Conservation (phyloP, 495 filamentous ascomycete species). For the Podospora bellae-mahoneyi region DNA sequence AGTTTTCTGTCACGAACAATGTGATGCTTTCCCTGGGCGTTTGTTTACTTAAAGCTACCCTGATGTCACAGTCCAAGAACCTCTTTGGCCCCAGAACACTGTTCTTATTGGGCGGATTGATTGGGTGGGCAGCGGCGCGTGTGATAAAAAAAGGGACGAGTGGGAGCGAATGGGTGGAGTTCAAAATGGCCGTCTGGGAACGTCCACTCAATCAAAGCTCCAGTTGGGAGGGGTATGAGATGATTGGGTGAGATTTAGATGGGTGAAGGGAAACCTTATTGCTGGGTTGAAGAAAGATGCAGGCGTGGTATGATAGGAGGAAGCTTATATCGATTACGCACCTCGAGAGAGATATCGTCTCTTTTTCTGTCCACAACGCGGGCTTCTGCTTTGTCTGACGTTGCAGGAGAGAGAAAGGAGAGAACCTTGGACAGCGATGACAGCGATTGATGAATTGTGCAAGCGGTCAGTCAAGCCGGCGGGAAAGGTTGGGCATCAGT, state of each 20-base stretch:
- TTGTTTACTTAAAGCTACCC: conserved; percentile 31
- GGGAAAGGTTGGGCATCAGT: conserved; percentile 39
- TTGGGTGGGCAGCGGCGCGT: conserved; percentile 26
- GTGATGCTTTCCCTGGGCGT: conserved; percentile 13
- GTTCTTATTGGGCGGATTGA: conserved; percentile 38
- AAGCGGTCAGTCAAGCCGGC: conserved; percentile 35
- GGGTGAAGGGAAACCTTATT: conserved; percentile 22
- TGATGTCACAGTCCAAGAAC: neutral
- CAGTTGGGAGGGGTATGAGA: conserved; percentile 35
- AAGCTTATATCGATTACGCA: conserved; percentile 1
- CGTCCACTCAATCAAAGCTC: conserved; percentile 37
- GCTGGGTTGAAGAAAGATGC: conserved; percentile 13
- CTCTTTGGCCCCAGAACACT: conserved; percentile 7
- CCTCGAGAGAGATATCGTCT: neutral
- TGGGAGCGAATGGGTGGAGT: conserved; percentile 36
- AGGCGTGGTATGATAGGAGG: conserved; percentile 12
- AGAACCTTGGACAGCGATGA: conserved; percentile 13
- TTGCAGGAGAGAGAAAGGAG: neutral
- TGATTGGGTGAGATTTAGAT: conserved; percentile 38
- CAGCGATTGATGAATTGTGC: conserved; percentile 29
- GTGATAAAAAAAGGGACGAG: conserved; percentile 22
- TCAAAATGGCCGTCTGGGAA: conserved; percentile 27
- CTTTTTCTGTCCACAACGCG: neutral
- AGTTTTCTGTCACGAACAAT: neutral
- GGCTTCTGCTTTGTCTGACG: neutral